Evolutionary conservation across 1,284 basidiomycete genomes (phyloP).

Genomic region (Wolfiporia cocos): DNA sequence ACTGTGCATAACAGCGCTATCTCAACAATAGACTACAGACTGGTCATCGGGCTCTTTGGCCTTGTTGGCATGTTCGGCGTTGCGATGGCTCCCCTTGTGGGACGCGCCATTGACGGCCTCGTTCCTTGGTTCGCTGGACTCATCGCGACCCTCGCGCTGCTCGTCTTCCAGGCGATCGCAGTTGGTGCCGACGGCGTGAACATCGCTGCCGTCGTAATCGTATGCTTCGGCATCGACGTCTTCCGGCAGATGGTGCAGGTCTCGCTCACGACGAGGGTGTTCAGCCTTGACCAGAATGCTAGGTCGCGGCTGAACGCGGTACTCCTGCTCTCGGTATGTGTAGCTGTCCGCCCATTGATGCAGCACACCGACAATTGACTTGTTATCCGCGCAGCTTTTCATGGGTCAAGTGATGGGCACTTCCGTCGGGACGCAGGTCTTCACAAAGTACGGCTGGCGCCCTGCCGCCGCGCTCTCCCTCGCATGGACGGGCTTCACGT

Average conservation of each 20-base stretch:
- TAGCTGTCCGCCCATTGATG: conserved; percentile 9
- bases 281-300: conserved; percentile 29
- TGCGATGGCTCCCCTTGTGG: conserved; percentile 40
- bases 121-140: conserved; percentile 45
- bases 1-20: neutral
- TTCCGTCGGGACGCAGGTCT: conserved; percentile 44
- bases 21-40: too few species aligned
- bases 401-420: conserved; percentile 48
- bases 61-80: conserved; percentile 46
- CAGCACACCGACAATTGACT: neutral
- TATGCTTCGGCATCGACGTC: conserved; percentile 40
- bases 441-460: conserved; percentile 45
- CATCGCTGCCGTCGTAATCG: conserved; percentile 40
- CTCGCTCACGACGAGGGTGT: conserved; percentile 34
- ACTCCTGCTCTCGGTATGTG: conserved; percentile 36
- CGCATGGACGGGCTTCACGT: conserved; percentile 35
- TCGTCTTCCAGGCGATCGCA: conserved; percentile 34
- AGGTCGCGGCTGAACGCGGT: conserved; percentile 47
- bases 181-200: conserved; percentile 38
- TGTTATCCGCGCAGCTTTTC: conserved; percentile 23
- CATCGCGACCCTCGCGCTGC: conserved; percentile 28
- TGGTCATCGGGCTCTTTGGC: conserved; percentile 52
- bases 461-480: conserved; percentile 41
- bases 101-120: conserved; percentile 42
- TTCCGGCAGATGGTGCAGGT: conserved; percentile 42